Percentiles rank a stretch among this genome's conserved stretches.
These are phyloP conservation scores for Calocybe cyanea DNA, from an alignment of 768 basidiomycete genomes.

Conservation along the genomic window DNA sequence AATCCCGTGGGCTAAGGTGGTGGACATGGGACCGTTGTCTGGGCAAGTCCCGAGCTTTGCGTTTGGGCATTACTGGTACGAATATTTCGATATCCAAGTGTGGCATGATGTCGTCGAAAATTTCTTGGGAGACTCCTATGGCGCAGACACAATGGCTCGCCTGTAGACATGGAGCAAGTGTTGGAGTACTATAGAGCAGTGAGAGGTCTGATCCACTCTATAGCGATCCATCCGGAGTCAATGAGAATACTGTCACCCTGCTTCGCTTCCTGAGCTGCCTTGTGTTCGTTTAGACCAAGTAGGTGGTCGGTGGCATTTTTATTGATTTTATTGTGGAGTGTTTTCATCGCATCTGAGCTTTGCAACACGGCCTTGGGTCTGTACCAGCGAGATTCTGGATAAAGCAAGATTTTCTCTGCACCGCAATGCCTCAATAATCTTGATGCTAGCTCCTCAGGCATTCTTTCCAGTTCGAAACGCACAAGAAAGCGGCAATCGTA, in stretches of 20 bases:
- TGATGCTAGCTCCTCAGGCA: constrained; percentile 36
- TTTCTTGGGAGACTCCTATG: constrained; percentile 23
- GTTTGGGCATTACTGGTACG: constrained; percentile 44
- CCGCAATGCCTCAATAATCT: constrained; percentile 19
- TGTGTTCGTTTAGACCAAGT: not conserved
- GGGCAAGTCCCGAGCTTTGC: constrained; percentile 32
- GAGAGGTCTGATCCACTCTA: constrained; percentile 38
- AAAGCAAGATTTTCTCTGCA: constrained; percentile 26
- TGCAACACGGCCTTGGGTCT: constrained; percentile 42
- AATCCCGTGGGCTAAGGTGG: constrained; percentile 33
- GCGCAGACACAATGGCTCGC: not conserved
- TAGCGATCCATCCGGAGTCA: constrained; percentile 38
- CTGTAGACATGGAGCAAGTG: constrained; percentile 1
- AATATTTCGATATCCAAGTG: constrained; percentile 39
- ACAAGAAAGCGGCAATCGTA: constrained; percentile 69
- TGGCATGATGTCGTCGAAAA: constrained; percentile 36
- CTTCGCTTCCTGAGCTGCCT: not conserved
- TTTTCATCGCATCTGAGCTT: constrained; percentile 4
- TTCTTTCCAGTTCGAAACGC: constrained; percentile 36
- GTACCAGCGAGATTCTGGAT: constrained; percentile 40
- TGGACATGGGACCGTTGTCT: constrained; percentile 26
- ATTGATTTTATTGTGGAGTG: constrained; percentile 17
- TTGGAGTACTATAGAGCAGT: constrained; percentile 22
- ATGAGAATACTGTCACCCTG: not conserved
- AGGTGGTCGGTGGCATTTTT: constrained; percentile 1